Evolutionary conservation across 176 grass and related monocot species (phyloP).

Genomic region (Musa troglodytarum): DNA sequence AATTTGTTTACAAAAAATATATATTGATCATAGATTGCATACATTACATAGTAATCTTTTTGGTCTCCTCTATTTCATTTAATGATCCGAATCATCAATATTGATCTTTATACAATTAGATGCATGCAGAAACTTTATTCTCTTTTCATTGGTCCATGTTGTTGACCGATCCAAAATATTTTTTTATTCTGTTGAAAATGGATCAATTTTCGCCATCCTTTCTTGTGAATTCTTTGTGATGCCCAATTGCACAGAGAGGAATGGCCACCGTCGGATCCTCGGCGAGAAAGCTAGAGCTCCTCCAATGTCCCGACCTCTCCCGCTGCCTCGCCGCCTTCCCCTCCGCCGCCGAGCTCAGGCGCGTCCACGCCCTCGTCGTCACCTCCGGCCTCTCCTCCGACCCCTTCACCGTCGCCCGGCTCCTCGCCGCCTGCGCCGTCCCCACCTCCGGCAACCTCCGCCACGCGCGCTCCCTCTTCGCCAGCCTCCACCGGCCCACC

Average conservation of each 20-base stretch:
- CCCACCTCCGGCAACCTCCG: slow-evolving; percentile 5
- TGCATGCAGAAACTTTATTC: too few species aligned
- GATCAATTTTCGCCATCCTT: too few species aligned
- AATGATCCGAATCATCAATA: too few species aligned
- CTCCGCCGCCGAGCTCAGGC: slow-evolving; percentile 16
- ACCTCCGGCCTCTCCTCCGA: slow-evolving; percentile 23
- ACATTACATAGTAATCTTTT: too few species aligned
- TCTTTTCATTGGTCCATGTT: too few species aligned
- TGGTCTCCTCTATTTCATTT: too few species aligned
- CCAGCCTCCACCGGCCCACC: slow-evolving; percentile 14
- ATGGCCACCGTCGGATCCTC: neutral
- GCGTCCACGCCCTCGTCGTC: slow-evolving; percentile 10
- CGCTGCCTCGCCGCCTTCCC: slow-evolving; percentile 41
- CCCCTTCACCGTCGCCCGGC: slow-evolving; percentile 13
- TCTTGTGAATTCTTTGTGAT: too few species aligned
- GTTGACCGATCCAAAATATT: too few species aligned
- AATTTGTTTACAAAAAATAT: too few species aligned
- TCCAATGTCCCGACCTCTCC: slow-evolving; percentile 30
- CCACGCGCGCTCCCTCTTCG: slow-evolving; percentile 31
- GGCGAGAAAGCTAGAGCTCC: slow-evolving; percentile 15
- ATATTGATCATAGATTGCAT: too few species aligned
- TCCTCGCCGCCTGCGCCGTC: slow-evolving; percentile 11
- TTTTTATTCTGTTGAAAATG: too few species aligned
- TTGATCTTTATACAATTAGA: too few species aligned
- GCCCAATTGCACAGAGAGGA: neutral